phyloP scores from a whole-genome alignment of 305 asterid genomes.

The Fraxinus greggii region DNA sequence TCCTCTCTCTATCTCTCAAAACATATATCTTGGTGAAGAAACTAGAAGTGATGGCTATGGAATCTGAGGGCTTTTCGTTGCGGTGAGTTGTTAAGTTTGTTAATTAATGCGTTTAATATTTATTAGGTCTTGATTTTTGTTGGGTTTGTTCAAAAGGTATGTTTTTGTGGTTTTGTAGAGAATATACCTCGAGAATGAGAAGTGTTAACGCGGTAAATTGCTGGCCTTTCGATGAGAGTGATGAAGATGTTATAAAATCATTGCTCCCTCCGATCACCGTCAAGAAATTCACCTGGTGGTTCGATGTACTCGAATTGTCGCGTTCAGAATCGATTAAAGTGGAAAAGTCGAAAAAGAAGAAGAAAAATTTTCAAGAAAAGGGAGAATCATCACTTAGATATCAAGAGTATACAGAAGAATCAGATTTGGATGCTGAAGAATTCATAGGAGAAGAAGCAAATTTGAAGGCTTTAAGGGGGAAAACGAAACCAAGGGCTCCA shows the following conservation, averaged over 20 bases:
- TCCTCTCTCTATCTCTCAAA: not conserved
- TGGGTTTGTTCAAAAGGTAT: not conserved
- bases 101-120: not conserved
- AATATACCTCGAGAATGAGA: constrained; percentile 61
- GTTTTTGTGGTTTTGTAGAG: constrained; percentile 35
- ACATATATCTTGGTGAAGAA: constrained; percentile 25
- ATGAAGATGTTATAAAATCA: constrained; percentile 34
- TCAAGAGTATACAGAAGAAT: constrained; percentile 22
- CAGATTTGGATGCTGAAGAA: constrained; percentile 23
- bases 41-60: constrained; percentile 25
- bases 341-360: not conserved
- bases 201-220: constrained; percentile 56
- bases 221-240: constrained; percentile 65
- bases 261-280: constrained; percentile 59
- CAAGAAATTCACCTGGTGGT: constrained; percentile 73
- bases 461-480: constrained; percentile 28
- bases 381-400: constrained; percentile 21
- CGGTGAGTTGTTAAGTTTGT: constrained; percentile 44
- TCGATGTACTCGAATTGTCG: constrained; percentile 37
- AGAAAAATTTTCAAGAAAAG: constrained; percentile 17
- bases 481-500: constrained; percentile 37
- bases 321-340: constrained; percentile 1
- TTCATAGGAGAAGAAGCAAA: constrained; percentile 11
- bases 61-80: constrained; percentile 57
- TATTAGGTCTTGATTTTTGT: not conserved